Conservation (phyloP, 1,284 basidiomycete genomes). For the Irpex sp. region DNA sequence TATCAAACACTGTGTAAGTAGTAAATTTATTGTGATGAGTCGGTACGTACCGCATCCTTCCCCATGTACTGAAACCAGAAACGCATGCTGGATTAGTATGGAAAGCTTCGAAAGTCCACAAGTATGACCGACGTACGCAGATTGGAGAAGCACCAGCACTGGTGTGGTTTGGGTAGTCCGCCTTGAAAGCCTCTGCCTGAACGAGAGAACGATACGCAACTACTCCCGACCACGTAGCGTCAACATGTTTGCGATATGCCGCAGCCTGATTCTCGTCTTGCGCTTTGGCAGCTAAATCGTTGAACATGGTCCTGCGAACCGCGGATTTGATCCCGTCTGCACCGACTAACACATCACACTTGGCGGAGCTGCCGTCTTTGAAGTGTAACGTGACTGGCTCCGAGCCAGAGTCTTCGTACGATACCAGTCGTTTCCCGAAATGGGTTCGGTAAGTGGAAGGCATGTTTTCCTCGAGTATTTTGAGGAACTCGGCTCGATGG, state of each 20-base stretch:
- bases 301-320: slow-evolving; percentile 31
- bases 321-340: slow-evolving; percentile 43
- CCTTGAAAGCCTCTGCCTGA: slow-evolving; percentile 6
- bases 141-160: background rate
- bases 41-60: background rate
- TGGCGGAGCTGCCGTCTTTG: slow-evolving; percentile 28
- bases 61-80: background rate
- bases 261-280: slow-evolving; percentile 11
- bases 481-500: slow-evolving; percentile 37
- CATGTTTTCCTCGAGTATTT: slow-evolving; percentile 32
- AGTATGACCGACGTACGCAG: background rate
- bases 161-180: background rate
- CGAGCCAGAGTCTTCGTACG: slow-evolving; percentile 18
- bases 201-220: slow-evolving; percentile 30
- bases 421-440: slow-evolving; percentile 32
- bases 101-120: background rate
- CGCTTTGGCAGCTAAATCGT: slow-evolving; percentile 4
- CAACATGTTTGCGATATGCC: slow-evolving; percentile 10
- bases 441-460: slow-evolving; percentile 29
- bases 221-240: slow-evolving; percentile 32
- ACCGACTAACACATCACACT: slow-evolving; percentile 39
- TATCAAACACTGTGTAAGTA: background rate
- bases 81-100: too few species aligned
- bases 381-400: slow-evolving; percentile 21
- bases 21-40: background rate